Conservation (phyloP, 495 filamentous ascomycete genomes). For the Aspergillus kassunensis region DNA sequence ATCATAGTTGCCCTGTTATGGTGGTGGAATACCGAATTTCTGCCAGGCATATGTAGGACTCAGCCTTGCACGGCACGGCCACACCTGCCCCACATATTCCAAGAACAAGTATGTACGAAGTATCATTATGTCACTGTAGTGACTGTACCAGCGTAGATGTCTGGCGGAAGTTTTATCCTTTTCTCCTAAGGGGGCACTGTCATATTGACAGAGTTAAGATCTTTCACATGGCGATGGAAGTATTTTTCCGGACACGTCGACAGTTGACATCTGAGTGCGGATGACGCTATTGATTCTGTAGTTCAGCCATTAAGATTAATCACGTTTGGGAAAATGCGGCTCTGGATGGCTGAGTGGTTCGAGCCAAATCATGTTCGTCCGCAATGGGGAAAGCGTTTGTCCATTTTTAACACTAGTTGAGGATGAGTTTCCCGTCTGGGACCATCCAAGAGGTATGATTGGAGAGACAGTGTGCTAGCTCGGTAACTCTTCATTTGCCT, state of each 20-base stretch:
- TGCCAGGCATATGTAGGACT: neutral
- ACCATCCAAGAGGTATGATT: slow-evolving; percentile 16
- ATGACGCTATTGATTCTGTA: slow-evolving; percentile 1
- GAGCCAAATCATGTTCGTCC: slow-evolving; percentile 8
- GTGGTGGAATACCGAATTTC: neutral
- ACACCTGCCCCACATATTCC: slow-evolving; percentile 9
- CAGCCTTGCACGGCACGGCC: slow-evolving; percentile 17
- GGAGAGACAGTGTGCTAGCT: slow-evolving; percentile 5
- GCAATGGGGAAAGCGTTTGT: slow-evolving; percentile 11
- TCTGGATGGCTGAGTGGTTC: slow-evolving; percentile 15
- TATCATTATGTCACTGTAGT: no score
- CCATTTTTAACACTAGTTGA: slow-evolving; percentile 13
- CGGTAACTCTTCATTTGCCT: slow-evolving; percentile 22
- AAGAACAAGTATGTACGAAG: no score
- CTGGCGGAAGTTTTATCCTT: no score
- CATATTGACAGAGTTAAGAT: neutral
- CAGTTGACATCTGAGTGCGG: neutral
- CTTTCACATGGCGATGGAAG: slow-evolving; percentile 6
- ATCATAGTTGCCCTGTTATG: neutral
- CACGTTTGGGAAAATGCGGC: slow-evolving; percentile 14
- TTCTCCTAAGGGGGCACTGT: no score
- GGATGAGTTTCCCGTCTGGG: slow-evolving; percentile 17
- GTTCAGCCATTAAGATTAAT: slow-evolving; percentile 5
- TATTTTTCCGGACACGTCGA: slow-evolving; percentile 1
- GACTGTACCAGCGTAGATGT: no score